phyloP scores from a whole-genome alignment of 2,329 filamentous ascomycete genomes.

The Cadophora gregata region DNA sequence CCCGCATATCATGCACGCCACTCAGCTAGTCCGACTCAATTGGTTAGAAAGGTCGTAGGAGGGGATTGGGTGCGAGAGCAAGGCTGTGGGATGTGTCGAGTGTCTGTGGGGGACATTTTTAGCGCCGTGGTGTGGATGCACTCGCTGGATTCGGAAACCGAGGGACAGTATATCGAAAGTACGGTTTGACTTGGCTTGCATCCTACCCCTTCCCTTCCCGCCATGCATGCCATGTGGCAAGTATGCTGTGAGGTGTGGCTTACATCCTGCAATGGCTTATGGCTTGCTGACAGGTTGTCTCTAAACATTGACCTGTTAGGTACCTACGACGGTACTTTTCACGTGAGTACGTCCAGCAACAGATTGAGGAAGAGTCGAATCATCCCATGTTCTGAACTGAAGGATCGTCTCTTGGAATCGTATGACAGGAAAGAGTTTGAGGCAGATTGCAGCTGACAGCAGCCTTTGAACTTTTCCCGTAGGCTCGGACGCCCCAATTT shows the following conservation, averaged over 20 bases:
- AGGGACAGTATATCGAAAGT: neutral
- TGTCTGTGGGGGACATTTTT: neutral
- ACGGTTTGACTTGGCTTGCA: neutral
- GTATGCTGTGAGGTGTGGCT: neutral
- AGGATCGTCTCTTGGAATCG: neutral
- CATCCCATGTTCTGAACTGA: too few species aligned
- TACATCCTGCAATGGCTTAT: neutral
- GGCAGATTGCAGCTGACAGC: conserved; percentile 2
- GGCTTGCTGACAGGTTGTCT: conserved; percentile 1
- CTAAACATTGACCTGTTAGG: neutral
- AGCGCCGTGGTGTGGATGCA: neutral
- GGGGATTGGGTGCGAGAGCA: neutral
- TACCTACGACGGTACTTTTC: neutral
- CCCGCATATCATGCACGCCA: conserved; percentile 2
- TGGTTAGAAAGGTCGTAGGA: neutral
- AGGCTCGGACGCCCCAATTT: conserved; percentile 1
- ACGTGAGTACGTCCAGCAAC: neutral
- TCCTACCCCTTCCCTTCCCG: neutral
- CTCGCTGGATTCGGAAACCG: conserved; percentile 9
- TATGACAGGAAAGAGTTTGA: neutral
- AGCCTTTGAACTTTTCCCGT: neutral
- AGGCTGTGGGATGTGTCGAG: neutral
- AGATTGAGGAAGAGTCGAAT: neutral
- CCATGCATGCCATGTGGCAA: conserved; percentile 11
- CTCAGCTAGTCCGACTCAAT: neutral